Evolutionary conservation across 148 eudicot species (phyloP), one percentile per base, ranked within the genome.

Genomic region (Fagopyrum homotropicum): DNA sequence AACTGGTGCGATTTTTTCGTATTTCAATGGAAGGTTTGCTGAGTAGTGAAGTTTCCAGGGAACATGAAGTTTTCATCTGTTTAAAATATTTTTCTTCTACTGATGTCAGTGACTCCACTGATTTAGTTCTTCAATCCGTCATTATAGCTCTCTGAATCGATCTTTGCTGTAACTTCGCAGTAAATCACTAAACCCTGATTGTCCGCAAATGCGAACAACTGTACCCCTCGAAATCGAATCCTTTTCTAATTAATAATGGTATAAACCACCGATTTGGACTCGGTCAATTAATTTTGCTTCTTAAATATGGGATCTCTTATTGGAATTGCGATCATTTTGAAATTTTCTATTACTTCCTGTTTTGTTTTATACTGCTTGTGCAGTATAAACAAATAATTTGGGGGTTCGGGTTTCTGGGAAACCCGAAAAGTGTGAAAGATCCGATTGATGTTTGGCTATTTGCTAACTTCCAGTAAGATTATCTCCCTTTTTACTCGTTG

Each of bases 81-180:
- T 22, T 26, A 43, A 66, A 66, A 66, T 14, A 40, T 43, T 40
- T 30, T 61, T 43, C 40, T 35, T 35, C 40, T 35, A 35, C 40
- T 35, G 2, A 35, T 35, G 40, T 35, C 40, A 35, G 40, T 35
- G 40, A 35, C 40, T 49, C 52, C 52, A 49, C 22, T 14, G 35
- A 35, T 66, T 66, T 40, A 19, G 71, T 40, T 66, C 47, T 35
- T 66, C 45, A 66, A 43, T 66, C 71, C 71, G 71, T 46, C 71
- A 40, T 66, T 66, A 35, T 66, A 66, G 71, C 71, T 40, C 71
- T 66, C 71, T 43, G 71, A 66, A 40, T 35, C 43, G 19, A 66
- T 66, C 71, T 66, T 66, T 43, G 22, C 71, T 66, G 47, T 66
- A 17, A 66, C 15, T 14, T 11, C 71, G 46, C 47, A 6, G 19